Evolutionary conservation across 306 rosid species (phyloP).

Genomic region (Hylodesmum podocarpum): DNA sequence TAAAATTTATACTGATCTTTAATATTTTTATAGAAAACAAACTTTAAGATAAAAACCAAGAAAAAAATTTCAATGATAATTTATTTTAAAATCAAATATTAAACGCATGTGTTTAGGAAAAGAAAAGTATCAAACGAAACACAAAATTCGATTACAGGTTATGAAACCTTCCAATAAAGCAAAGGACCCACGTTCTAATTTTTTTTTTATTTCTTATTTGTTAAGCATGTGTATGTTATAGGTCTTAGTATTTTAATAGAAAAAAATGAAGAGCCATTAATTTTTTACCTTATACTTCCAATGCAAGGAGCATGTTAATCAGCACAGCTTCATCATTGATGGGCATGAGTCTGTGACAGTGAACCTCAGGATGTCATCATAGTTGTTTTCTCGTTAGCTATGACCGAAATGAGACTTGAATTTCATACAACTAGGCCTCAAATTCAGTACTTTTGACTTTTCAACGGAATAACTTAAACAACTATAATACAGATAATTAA

Average conservation of each 20-base stretch:
- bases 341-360: neutral
- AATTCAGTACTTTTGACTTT: too few species aligned
- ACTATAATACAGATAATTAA: too few species aligned
- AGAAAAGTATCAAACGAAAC: neutral
- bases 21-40: too few species aligned
- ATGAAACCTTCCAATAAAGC: conserved; percentile 2
- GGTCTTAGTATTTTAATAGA: neutral
- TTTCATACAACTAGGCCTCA: too few species aligned
- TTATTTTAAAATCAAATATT: too few species aligned
- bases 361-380: conserved; percentile 21
- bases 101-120: too few species aligned
- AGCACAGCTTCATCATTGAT: neutral
- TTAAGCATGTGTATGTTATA: neutral
- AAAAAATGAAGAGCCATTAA: neutral
- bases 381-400: neutral
- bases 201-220: neutral
- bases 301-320: neutral
- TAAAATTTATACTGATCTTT: too few species aligned
- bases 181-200: conserved; percentile 11
- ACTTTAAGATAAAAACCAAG: too few species aligned
- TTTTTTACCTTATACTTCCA: neutral
- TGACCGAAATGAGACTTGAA: neutral
- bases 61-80: too few species aligned
- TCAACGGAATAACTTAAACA: too few species aligned
- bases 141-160: neutral